phyloP scores from a whole-genome alignment of 2,329 filamentous ascomycete genomes.

The Aschersonia sp. region DNA sequence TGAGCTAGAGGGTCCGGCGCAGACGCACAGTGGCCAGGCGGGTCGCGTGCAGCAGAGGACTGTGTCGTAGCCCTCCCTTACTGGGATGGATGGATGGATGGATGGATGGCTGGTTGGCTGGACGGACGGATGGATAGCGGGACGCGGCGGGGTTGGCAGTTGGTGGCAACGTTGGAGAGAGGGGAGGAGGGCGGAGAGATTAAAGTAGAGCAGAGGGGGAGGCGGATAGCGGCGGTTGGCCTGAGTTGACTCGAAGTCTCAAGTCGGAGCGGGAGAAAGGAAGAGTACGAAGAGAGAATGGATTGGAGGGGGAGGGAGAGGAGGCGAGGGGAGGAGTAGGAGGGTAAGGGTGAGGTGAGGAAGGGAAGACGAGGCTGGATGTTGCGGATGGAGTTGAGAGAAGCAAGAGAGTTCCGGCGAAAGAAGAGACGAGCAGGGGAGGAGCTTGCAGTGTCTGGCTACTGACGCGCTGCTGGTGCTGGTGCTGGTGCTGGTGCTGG shows the following conservation, averaged over 20 bases:
- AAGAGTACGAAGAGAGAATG: background rate
- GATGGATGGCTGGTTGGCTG: background rate
- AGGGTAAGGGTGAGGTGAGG: background rate
- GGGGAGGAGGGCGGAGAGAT: constrained; percentile 1
- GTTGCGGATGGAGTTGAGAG: constrained; percentile 2
- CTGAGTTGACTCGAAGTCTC: background rate
- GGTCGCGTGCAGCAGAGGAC: background rate
- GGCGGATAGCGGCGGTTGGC: background rate
- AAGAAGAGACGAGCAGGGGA: background rate
- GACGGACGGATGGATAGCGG: constrained; percentile 1
- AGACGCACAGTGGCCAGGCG: background rate
- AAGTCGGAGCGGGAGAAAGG: background rate
- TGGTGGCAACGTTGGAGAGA: constrained; percentile 1
- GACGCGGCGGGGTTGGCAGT: constrained; percentile 1
- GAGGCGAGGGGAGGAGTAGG: constrained; percentile 2
- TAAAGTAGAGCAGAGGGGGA: background rate
- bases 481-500: no score
- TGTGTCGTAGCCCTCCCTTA: background rate
- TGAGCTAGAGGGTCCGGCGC: background rate
- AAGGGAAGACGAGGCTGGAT: constrained; percentile 2
- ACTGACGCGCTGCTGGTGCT: no score
- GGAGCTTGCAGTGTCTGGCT: no score
- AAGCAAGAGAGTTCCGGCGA: background rate
- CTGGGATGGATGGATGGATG: background rate
- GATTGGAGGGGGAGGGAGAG: background rate